These are phyloP conservation scores for Penicillium palitans DNA, from an alignment of 2,329 filamentous ascomycete genomes.

Conservation along the genomic window DNA sequence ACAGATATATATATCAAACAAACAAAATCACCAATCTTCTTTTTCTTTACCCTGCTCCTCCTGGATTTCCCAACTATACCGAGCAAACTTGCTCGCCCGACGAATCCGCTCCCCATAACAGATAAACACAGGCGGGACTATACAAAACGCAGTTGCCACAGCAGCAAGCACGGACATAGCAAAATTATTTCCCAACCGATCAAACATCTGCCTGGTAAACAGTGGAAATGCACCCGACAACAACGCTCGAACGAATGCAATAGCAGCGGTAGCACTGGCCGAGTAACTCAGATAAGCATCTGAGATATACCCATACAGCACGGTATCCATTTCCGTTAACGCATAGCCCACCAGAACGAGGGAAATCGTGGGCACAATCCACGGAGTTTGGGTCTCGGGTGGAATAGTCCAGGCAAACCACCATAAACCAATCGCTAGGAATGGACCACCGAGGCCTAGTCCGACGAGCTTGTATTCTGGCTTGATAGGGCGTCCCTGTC, in stretches of 20 bases:
- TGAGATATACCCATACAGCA: conserved; percentile 46
- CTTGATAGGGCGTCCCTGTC: conserved; percentile 25
- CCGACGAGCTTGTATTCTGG: conserved; percentile 53
- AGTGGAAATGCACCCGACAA: conserved; percentile 45
- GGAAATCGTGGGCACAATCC: conserved; percentile 44
- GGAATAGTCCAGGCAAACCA: conserved; percentile 53
- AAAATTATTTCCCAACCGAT: conserved; percentile 40
- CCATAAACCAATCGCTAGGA: conserved; percentile 49
- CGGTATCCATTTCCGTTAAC: conserved; percentile 48
- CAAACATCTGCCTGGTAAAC: conserved; percentile 46
- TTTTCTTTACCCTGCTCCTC: conserved; percentile 27
- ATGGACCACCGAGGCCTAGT: conserved; percentile 48
- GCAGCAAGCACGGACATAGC: conserved; percentile 44
- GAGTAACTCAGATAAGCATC: conserved; percentile 50
- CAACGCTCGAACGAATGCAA: conserved; percentile 43
- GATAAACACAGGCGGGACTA: conserved; percentile 40
- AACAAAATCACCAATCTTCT: conserved; percentile 13
- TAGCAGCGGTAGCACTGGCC: conserved; percentile 47
- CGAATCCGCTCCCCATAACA: conserved; percentile 42
- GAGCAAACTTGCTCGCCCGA: conserved; percentile 40
- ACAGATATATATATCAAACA: background rate
- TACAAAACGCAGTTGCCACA: conserved; percentile 45
- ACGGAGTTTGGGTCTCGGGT: conserved; percentile 38
- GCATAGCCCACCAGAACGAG: conserved; percentile 51
- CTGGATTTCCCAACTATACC: conserved; percentile 34